phyloP scores from a whole-genome alignment of 164 flowering plant species.

The Nymphaea thermarum region DNA sequence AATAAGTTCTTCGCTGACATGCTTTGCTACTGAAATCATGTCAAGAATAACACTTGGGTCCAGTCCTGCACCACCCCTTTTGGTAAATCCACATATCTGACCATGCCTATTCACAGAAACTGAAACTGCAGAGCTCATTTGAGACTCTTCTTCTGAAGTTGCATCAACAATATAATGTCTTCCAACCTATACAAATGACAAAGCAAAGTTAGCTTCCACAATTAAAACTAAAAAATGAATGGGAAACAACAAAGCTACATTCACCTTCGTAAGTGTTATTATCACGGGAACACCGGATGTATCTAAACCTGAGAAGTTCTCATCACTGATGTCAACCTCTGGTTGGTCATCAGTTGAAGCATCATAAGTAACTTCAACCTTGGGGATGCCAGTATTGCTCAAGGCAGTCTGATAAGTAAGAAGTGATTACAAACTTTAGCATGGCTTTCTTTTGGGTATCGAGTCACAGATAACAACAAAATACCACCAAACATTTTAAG shows the following conservation, averaged over 20 bases:
- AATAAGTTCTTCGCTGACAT: constrained; percentile 60
- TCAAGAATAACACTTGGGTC: constrained; percentile 88
- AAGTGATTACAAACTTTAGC: neutral
- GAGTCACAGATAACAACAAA: neutral
- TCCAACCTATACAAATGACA: constrained; percentile 44
- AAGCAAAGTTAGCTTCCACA: no score
- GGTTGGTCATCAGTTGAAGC: constrained; percentile 60
- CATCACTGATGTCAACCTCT: constrained; percentile 89
- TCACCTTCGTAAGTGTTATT: constrained; percentile 79
- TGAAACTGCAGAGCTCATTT: constrained; percentile 88
- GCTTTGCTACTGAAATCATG: constrained; percentile 83
- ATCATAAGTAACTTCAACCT: constrained; percentile 44
- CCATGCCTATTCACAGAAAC: constrained; percentile 68
- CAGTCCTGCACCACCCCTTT: constrained; percentile 84
- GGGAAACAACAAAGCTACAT: neutral
- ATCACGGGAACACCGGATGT: constrained; percentile 81
- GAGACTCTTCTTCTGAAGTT: constrained; percentile 84
- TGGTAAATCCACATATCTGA: constrained; percentile 59
- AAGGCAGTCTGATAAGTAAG: constrained; percentile 61
- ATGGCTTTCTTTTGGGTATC: neutral
- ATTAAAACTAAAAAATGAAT: neutral
- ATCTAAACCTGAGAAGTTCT: constrained; percentile 83
- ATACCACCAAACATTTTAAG: neutral
- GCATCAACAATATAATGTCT: constrained; percentile 89
- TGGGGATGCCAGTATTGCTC: constrained; percentile 89